A percentile compares a stretch with the other conserved stretches of the same genome.
phyloP scores from a whole-genome alignment of 345 rosid genomes.

The Angophora floribunda region DNA sequence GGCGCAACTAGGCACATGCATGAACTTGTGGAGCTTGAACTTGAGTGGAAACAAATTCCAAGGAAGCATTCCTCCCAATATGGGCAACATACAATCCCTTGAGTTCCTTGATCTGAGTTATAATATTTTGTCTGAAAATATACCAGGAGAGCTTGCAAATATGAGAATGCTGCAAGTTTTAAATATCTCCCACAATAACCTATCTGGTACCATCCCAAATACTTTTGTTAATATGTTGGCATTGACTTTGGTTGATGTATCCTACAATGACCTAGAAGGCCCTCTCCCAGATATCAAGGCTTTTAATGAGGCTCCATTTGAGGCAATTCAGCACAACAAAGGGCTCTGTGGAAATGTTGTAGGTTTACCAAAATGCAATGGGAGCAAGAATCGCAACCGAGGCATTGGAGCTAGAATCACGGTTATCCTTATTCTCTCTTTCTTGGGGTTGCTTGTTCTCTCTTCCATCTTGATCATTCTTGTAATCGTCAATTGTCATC shows the following conservation, averaged over 20 bases:
- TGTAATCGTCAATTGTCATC: neutral
- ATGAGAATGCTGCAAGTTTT: neutral
- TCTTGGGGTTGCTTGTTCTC: neutral
- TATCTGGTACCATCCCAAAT: neutral
- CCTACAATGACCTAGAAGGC: neutral
- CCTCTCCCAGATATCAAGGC: neutral
- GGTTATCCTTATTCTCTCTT: neutral
- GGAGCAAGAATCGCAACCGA: neutral
- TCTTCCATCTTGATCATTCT: neutral
- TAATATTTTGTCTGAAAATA: neutral
- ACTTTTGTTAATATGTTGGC: neutral
- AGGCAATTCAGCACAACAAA: neutral
- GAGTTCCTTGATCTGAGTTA: neutral
- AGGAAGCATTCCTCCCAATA: neutral
- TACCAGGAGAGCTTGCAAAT: neutral
- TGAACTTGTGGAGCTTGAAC: neutral
- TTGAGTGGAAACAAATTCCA: neutral
- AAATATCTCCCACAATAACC: neutral
- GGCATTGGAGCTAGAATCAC: neutral
- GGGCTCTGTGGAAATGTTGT: neutral
- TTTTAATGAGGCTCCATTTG: neutral
- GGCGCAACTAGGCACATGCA: neutral
- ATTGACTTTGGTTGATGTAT: neutral
- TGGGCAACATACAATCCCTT: neutral
- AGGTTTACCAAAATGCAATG: neutral